Evolutionary conservation across 805 yeast genomes (phyloP), one percentile per base, ranked within the genome.

Genomic region (Metschnikowia lunata): DNA sequence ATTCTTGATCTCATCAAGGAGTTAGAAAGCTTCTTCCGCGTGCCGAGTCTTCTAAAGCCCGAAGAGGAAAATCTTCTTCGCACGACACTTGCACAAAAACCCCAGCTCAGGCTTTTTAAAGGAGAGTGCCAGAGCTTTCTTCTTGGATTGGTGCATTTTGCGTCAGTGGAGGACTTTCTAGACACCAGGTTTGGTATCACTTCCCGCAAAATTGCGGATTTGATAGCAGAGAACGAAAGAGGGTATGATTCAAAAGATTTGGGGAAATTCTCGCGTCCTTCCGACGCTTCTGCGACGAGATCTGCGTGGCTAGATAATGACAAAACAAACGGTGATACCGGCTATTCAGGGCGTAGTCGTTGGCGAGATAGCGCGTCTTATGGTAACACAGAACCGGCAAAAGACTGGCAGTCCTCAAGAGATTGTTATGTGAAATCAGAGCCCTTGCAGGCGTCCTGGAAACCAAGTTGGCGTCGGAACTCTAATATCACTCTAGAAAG

Each of bases 41-140:
- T 47, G 2, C 18, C 36, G 4, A 34, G 35, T n/a, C 40, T 53
- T 7, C 38, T 53, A 1, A 30, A 42, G 12, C 36, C 46, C 10
- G 46, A 42, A 1, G 57, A 53, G 23, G 36, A 38, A 8, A 34
- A 14, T 3, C 27, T 50, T 6, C 43, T 53, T 4, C 43, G 43
- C 29, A 40, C 31, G 13, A 47, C 51, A 33, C 42, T 45, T 32
- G 30, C 37, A 13, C 39, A 36, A 26, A 43, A 44, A 26, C 50
- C 53, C 8, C 47, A 23, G 8, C 48, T 52, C 26, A 45, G 47
- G n/a, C 36, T 54, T 14, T 37, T 37, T 30, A 45, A 43, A 14
- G 35, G 37, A 6, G 56, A 53, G 27, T 44, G 50, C n/a, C 33
- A 26, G 36, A 37, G 36, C n/a, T 52, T 54, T 36, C 30, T 54